Percentiles rank a stretch among this genome's conserved stretches.
These are phyloP conservation scores for Yamadazyma takamatsuzukensis DNA, from an alignment of 805 yeast species.

Conservation along the genomic window DNA sequence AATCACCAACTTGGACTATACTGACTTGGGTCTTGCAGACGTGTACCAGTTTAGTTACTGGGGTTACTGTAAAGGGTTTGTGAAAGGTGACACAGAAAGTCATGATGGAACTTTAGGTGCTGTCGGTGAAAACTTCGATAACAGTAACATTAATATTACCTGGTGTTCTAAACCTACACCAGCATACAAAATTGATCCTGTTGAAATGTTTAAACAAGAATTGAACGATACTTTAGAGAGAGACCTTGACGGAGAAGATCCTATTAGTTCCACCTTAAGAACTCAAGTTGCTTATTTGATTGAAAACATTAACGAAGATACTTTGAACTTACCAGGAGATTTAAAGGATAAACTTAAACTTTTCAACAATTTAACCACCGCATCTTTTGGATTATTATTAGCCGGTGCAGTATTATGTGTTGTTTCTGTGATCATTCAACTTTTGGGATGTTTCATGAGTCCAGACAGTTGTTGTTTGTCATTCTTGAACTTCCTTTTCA, in stretches of 20 bases:
- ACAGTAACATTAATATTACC: constrained; percentile 32
- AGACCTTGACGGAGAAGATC: constrained; percentile 20
- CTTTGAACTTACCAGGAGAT: constrained; percentile 50
- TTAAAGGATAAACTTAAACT: constrained; percentile 44
- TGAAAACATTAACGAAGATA: constrained; percentile 23
- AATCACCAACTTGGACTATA: constrained; percentile 15
- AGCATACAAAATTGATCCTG: constrained; percentile 57
- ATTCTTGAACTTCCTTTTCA: constrained; percentile 42
- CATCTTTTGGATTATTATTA: constrained; percentile 49
- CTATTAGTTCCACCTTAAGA: constrained; percentile 21
- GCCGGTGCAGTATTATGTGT: constrained; percentile 32
- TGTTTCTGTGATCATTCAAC: constrained; percentile 48
- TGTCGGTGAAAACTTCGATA: constrained; percentile 19
- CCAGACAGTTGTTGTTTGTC: constrained; percentile 45
- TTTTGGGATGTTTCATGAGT: constrained; percentile 36
- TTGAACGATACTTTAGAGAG: constrained; percentile 23
- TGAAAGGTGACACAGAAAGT: constrained; percentile 4
- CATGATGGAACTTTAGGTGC: constrained; percentile 5
- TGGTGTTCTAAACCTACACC: constrained; percentile 54
- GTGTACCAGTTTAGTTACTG: constrained; percentile 38
- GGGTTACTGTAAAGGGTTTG: constrained; percentile 41
- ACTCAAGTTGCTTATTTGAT: constrained; percentile 18
- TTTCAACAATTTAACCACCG: constrained; percentile 47
- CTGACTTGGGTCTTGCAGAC: constrained; percentile 38
- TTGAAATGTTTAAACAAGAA: constrained; percentile 30